Conservation (phyloP, 192 early-diverging fungal genomes). For the Spinellus fusiger region DNA sequence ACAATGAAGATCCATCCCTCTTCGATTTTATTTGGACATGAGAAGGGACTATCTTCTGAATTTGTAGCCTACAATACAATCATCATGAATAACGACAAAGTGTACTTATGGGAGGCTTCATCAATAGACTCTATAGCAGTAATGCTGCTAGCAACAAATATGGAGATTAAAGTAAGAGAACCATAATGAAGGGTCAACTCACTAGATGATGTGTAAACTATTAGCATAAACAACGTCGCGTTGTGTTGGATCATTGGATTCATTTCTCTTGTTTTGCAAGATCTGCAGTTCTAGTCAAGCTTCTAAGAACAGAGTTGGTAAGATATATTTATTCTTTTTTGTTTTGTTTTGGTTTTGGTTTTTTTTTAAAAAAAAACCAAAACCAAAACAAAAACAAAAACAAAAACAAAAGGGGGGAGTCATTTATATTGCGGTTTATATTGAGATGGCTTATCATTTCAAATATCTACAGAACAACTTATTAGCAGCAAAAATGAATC, state of each 20-base stretch:
- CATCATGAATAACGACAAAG: slow-evolving; percentile 38
- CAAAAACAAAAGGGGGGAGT: too few relatives aligned
- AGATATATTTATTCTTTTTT: not conserved
- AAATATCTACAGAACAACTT: slow-evolving; percentile 28
- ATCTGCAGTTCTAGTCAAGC: slow-evolving; percentile 46
- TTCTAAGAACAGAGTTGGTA: slow-evolving; percentile 45
- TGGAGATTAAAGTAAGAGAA: slow-evolving; percentile 39
- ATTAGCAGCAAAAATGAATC: slow-evolving; percentile 28
- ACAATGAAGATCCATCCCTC: slow-evolving; percentile 75
- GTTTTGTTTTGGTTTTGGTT: not conserved
- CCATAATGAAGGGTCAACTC: not conserved
- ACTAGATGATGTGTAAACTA: not conserved
- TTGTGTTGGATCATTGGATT: slow-evolving; percentile 47
- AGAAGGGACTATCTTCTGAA: slow-evolving; percentile 14
- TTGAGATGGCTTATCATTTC: too few relatives aligned
- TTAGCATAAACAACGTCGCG: slow-evolving; percentile 37
- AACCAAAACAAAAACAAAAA: too few relatives aligned
- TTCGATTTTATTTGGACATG: slow-evolving; percentile 54
- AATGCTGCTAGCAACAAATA: slow-evolving; percentile 43
- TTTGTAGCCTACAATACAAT: slow-evolving; percentile 43
- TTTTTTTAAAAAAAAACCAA: too few relatives aligned
- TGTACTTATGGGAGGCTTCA: slow-evolving; percentile 47
- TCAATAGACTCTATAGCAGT: slow-evolving; percentile 36
- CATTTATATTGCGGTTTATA: too few relatives aligned
- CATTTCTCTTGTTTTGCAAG: slow-evolving; percentile 47